Percentiles rank a stretch among this genome's conserved stretches.
Conservation (phyloP, 345 rosid genomes). For the Brassica rapa region DNA sequence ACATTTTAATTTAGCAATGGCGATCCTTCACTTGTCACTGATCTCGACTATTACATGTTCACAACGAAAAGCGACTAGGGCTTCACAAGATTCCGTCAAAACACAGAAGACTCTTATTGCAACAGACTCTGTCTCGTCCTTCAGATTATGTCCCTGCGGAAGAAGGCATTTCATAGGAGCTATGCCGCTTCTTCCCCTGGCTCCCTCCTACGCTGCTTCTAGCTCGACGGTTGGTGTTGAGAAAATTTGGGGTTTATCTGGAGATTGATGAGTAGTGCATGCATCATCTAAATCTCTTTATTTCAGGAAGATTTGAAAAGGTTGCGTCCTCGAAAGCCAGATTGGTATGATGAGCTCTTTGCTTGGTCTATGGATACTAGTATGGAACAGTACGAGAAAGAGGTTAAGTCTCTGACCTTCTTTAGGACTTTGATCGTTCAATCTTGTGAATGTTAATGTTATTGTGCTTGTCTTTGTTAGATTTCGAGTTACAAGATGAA, state of each 20-base stretch:
- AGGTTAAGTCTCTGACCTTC: slow-evolving; percentile 43
- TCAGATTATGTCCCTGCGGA: slow-evolving; percentile 49
- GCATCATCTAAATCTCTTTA: not conserved
- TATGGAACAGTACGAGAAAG: slow-evolving; percentile 67
- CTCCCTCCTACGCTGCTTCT: slow-evolving; percentile 39
- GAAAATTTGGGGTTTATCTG: slow-evolving; percentile 3
- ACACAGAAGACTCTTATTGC: not conserved
- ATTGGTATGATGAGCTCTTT: slow-evolving; percentile 76
- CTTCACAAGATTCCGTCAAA: slow-evolving; percentile 19
- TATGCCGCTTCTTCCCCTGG: slow-evolving; percentile 46
- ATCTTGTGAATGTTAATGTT: not conserved
- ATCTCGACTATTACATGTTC: slow-evolving; percentile 13
- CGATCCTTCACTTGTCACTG: not conserved
- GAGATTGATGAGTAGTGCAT: not conserved
- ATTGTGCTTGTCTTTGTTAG: slow-evolving; percentile 36
- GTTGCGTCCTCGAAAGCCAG: slow-evolving; percentile 70
- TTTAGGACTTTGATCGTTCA: not conserved
- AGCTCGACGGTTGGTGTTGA: slow-evolving; percentile 53
- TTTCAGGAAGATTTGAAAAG: slow-evolving; percentile 51
- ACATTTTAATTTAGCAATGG: not conserved
- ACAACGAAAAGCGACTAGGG: slow-evolving; percentile 1
- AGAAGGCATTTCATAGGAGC: slow-evolving; percentile 56
- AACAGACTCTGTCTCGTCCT: slow-evolving; percentile 15
- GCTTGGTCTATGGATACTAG: slow-evolving; percentile 51
- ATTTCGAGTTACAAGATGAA: slow-evolving; percentile 60